Base-by-base conservation (phyloP, 140 eudicot species). In the Cichorium intybus region DNA sequence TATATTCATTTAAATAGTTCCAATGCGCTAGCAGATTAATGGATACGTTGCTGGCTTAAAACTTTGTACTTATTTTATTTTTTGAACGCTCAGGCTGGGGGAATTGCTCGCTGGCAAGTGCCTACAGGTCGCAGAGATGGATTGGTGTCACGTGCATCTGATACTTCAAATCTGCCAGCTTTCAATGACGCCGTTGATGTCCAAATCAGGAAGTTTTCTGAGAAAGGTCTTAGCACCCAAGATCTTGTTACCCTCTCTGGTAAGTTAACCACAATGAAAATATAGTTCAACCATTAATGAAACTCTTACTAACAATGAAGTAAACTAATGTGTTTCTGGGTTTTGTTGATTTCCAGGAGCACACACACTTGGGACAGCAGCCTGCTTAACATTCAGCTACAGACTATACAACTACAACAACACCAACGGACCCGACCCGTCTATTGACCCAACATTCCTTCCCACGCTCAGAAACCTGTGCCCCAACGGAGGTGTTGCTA, bases 201-300 rank as follows among this genome's bases (percentile, higher is more conserved):
- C 16, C 85, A 78, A 51, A 79, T 46, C 59, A 75, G 61, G 24
- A 81, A 81, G 71, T 85, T 85, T 66, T 27, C 69, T 0, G 83
- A 54, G 1, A 79, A 79, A 64, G 85, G 82, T 9, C 84, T 85
- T 49, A 72, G 68, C 56, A 47, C 81, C 24, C 88, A 85, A 75
- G 94, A 85, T 60, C 86, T 85, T 41, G 88, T 85, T 45, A 51
- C 95, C 9, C 84, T 85, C 33, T 79, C 78, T 18, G 88, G 93
- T 85, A 79, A 69, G 85, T n/a, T n/a, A n/a, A n/a, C 24, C 7
- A n/a, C 10, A 24, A 14, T 0, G 3, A n/a, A 16, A 4, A 4
- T 21, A 52, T 4, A n/a, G n/a, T 21, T n/a, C 37, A 9, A 15
- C 24, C 14, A 3, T 28, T 10, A n/a, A n/a, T n/a, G 7, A 4